Percentiles rank a stretch among this genome's conserved stretches.
Conservation (phyloP, 2,329 filamentous ascomycete genomes). For the Zymoseptoria tritici region DNA sequence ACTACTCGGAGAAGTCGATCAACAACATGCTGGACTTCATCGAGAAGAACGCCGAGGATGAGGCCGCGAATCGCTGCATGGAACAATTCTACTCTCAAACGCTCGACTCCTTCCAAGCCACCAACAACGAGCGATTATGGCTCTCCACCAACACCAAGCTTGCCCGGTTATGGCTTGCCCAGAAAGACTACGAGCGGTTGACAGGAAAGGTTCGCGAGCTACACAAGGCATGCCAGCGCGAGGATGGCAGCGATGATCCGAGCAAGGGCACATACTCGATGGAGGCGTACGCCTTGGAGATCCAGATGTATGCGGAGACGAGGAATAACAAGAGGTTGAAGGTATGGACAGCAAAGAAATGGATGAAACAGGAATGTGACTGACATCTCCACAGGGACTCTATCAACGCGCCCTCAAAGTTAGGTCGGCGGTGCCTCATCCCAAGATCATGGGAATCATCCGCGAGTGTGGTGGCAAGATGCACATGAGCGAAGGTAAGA, state of each 20-base stretch:
- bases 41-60: slow-evolving; percentile 73
- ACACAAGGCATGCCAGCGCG: slow-evolving; percentile 77
- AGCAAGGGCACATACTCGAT: slow-evolving; percentile 94
- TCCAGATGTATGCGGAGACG: slow-evolving; percentile 96
- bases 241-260: slow-evolving; percentile 82
- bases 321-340: slow-evolving; percentile 97
- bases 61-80: slow-evolving; percentile 71
- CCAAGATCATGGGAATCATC: slow-evolving; percentile 98
- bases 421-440: slow-evolving; percentile 93
- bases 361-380: slow-evolving; percentile 6
- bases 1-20: slow-evolving; percentile 98
- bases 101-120: slow-evolving; percentile 88
- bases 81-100: slow-evolving; percentile 93
- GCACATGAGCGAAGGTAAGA: slow-evolving; percentile 85
- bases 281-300: slow-evolving; percentile 93
- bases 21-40: slow-evolving; percentile 99
- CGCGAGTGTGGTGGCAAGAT: slow-evolving; percentile 98
- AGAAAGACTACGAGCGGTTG: slow-evolving; percentile 76
- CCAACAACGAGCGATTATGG: slow-evolving; percentile 95
- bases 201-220: slow-evolving; percentile 80
- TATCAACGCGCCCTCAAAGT: slow-evolving; percentile 90
- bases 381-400: slow-evolving; percentile 46
- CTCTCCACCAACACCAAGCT: slow-evolving; percentile 98
- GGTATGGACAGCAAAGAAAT: slow-evolving; percentile 31
- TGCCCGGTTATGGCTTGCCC: slow-evolving; percentile 80